A percentile compares a stretch with the other conserved stretches of the same genome.
phyloP scores from a whole-genome alignment of 148 eudicot species.

The Vaccinium macrocarpon region DNA sequence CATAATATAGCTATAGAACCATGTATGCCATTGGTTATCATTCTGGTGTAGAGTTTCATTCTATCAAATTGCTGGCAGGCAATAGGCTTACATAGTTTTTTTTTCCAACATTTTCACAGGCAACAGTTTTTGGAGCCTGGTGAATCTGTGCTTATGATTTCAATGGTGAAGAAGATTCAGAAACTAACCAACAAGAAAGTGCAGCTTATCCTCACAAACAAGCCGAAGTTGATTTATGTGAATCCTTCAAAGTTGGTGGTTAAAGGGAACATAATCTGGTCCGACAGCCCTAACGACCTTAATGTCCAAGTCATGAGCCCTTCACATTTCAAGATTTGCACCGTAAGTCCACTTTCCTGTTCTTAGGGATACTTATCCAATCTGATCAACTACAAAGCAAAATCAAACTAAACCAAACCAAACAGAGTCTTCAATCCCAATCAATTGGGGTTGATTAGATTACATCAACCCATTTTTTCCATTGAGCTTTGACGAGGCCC shows the following conservation, averaged over 20 bases:
- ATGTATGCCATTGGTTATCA: neutral
- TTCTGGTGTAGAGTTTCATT: neutral
- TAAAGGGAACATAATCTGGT: slow-evolving; percentile 85
- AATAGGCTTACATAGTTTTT: neutral
- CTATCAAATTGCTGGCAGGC: neutral
- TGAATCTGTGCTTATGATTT: slow-evolving; percentile 94
- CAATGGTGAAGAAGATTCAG: slow-evolving; percentile 90
- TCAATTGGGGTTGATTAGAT: no score
- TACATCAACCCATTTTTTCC: no score
- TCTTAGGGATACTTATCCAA: neutral
- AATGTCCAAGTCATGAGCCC: slow-evolving; percentile 80
- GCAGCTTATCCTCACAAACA: slow-evolving; percentile 94
- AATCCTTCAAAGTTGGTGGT: slow-evolving; percentile 84
- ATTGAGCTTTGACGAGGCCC: no score
- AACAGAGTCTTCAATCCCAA: no score
- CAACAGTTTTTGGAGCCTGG: slow-evolving; percentile 92
- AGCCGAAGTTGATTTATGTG: slow-evolving; percentile 86
- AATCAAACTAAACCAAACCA: no score
- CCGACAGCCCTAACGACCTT: slow-evolving; percentile 83
- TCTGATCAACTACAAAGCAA: neutral
- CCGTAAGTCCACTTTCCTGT: slow-evolving; percentile 49
- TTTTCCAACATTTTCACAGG: slow-evolving; percentile 41
- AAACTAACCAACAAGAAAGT: slow-evolving; percentile 95
- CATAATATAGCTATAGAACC: neutral
- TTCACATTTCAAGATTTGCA: slow-evolving; percentile 80